Evolutionary conservation across 495 filamentous ascomycete species (phyloP).

Genomic region (Aspergillus cavernicola): DNA sequence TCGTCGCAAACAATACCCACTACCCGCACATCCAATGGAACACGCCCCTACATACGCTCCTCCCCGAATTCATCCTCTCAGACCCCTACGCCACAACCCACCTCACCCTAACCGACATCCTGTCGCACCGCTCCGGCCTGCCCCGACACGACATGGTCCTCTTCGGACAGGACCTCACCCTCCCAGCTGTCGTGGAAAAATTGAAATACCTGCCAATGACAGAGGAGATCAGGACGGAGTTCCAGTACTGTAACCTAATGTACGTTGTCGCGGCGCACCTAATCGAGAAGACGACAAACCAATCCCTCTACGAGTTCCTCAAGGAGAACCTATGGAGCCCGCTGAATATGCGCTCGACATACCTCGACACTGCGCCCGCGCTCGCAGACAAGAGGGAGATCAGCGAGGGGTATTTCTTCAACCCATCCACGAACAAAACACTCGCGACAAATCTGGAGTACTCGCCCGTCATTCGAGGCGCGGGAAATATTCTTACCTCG

Average conservation of each 20-base stretch:
- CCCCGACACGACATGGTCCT: constrained; percentile 40
- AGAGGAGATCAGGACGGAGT: constrained; percentile 35
- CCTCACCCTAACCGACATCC: constrained; percentile 47
- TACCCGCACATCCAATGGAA: constrained; percentile 39
- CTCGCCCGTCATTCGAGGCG: neutral
- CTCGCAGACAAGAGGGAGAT: neutral
- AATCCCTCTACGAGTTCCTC: constrained; percentile 40
- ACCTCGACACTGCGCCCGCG: neutral
- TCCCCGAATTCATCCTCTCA: constrained; percentile 53
- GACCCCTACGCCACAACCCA: constrained; percentile 40
- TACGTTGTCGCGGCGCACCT: constrained; percentile 41
- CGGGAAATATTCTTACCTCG: neutral
- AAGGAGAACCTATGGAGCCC: constrained; percentile 42
- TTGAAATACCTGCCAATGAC: constrained; percentile 42
- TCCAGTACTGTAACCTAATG: constrained; percentile 53
- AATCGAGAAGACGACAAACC: constrained; percentile 25
- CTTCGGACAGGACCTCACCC: constrained; percentile 19
- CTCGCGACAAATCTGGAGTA: neutral
- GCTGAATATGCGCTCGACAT: constrained; percentile 37
- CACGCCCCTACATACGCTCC: constrained; percentile 45
- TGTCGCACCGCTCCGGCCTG: constrained; percentile 49
- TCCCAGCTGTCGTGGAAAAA: constrained; percentile 30
- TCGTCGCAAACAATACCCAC: constrained; percentile 37
- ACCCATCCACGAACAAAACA: neutral
- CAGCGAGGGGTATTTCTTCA: neutral